These are phyloP conservation scores for Penicillium italicum DNA, from an alignment of 2,329 filamentous ascomycete genomes.

Conservation along the genomic window DNA sequence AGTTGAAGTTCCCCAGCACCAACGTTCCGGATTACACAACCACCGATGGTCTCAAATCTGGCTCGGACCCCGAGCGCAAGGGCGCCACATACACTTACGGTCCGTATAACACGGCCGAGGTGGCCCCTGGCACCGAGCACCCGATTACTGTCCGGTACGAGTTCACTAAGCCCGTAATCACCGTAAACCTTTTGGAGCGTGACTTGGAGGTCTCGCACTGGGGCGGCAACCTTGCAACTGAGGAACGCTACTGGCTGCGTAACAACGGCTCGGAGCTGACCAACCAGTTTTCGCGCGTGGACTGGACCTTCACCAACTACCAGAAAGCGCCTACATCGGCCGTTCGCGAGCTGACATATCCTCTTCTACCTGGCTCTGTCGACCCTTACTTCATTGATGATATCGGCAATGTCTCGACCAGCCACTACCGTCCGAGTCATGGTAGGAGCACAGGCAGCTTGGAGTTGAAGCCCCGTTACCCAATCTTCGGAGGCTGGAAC, in stretches of 20 bases:
- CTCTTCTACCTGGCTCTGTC: constrained; percentile 71
- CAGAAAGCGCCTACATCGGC: constrained; percentile 74
- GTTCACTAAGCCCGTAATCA: constrained; percentile 86
- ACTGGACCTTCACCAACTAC: constrained; percentile 70
- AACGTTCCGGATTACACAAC: constrained; percentile 83
- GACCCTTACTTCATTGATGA: constrained; percentile 94
- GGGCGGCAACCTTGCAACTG: constrained; percentile 93
- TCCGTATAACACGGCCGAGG: constrained; percentile 66
- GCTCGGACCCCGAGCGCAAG: constrained; percentile 72
- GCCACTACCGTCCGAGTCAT: constrained; percentile 64
- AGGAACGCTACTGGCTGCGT: constrained; percentile 85
- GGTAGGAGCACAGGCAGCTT: constrained; percentile 58
- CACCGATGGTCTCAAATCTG: constrained; percentile 58
- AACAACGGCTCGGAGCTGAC: constrained; percentile 80
- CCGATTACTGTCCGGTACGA: constrained; percentile 83
- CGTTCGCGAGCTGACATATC: constrained; percentile 76
- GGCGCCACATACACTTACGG: constrained; percentile 87
- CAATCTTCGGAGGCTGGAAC: constrained; percentile 97
- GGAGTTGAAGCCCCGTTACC: constrained; percentile 89
- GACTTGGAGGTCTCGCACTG: constrained; percentile 96
- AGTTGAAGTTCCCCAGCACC: constrained; percentile 77
- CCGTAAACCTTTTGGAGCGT: constrained; percentile 74
- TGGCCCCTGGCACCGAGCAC: constrained; percentile 71
- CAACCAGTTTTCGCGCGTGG: constrained; percentile 69
- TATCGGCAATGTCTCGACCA: constrained; percentile 96